Conservation (phyloP, 2,329 filamentous ascomycete genomes). For the Cercospora sojina region DNA sequence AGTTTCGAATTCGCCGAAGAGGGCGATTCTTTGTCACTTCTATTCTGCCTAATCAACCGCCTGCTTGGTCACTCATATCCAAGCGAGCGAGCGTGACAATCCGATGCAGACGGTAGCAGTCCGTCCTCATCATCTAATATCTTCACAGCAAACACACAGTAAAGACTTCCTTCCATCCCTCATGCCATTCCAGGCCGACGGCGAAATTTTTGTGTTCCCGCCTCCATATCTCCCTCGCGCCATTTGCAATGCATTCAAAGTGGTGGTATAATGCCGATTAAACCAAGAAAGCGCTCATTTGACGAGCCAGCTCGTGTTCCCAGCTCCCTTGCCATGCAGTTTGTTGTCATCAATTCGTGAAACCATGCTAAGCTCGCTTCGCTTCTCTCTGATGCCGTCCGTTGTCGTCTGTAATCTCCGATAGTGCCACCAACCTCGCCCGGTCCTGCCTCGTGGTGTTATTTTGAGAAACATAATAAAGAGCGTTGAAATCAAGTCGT, state of each 20-base stretch:
- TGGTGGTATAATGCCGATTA: constrained; percentile 22
- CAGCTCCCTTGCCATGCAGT: constrained; percentile 10
- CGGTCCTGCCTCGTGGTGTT: constrained; percentile 3
- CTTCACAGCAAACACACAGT: background rate
- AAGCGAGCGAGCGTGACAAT: background rate
- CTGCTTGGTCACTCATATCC: background rate
- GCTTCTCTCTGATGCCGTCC: background rate
- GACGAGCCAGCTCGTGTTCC: constrained; percentile 18
- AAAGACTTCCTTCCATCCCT: background rate
- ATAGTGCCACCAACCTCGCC: background rate
- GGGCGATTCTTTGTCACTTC: background rate
- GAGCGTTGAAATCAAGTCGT: background rate
- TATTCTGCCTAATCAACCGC: background rate
- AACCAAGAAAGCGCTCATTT: constrained; percentile 8
- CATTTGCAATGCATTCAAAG: constrained; percentile 16
- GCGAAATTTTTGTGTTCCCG: background rate
- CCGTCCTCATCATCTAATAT: background rate
- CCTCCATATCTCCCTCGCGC: background rate
- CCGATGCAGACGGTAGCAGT: background rate
- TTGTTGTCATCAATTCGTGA: constrained; percentile 10
- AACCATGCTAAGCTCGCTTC: background rate
- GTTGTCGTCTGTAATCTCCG: background rate
- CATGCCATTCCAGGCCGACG: background rate
- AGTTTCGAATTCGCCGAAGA: background rate
- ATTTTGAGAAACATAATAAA: background rate